Base-by-base conservation (phyloP, 106 monocot species). In the Vanilla planifolia region DNA sequence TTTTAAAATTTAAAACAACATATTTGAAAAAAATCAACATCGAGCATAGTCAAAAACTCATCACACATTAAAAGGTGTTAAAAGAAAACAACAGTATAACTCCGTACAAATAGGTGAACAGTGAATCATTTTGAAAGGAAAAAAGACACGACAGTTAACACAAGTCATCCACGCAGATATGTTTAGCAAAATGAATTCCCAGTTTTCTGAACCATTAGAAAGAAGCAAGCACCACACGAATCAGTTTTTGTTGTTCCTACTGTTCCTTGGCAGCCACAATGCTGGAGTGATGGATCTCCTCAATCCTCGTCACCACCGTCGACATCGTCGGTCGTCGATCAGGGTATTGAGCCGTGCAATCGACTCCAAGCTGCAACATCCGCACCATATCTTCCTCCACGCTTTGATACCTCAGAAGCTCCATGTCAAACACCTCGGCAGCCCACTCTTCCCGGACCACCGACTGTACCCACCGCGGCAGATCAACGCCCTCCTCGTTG, bases 391-490 rank as follows among this genome's bases (percentile, higher is more conserved):
- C 79, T 30, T 84, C 76, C 69, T 79, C 84, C 11, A 50, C 75
- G 43, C 43, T 75, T 55, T 72, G 72, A 55, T 75, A 55, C 69
- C 69, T 67, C 40, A 73, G 26, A 15, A 84, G 69, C 66, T 79
- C 79, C 50, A 61, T 20, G 59, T 84, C 84, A 35, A 84, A 79
- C 64, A 84, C 79, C 62, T 84, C 84, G 0, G 71, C 43, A 0
- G 76, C 73, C 79, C 79, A 79, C 57, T 84, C 79, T 68, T 84
- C 84, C 25, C 63, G 51, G 6, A 76, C 71, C 3, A 84, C 72
- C 6, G 79, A 72, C 67, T 73, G 79, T 7, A 79, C 84, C 84
- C 79, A 84, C 48, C 84, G 34, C 16, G 79, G 84, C 59, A 84
- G 52, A 27, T 84, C 84, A 2, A 79, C 68, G 15, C 71, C 68